phyloP scores from a whole-genome alignment of 306 rosid genomes.

The Prunus salicina region DNA sequence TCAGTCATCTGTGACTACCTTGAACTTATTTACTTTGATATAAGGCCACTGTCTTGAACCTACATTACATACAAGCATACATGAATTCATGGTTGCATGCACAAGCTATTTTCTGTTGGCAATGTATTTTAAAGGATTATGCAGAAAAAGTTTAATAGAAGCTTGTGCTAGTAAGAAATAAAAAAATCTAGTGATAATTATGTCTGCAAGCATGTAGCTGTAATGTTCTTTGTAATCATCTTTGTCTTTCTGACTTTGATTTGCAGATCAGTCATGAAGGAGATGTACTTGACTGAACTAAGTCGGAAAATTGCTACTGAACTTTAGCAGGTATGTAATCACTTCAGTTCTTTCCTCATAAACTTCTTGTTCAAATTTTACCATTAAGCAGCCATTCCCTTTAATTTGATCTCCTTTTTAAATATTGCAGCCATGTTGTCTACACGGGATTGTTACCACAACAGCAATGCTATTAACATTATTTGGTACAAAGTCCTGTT shows the following conservation, averaged over 20 bases:
- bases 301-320: slow-evolving; percentile 39
- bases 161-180: background rate
- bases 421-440: background rate
- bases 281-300: slow-evolving; percentile 47
- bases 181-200: background rate
- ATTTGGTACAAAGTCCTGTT: background rate
- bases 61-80: too few relatives aligned
- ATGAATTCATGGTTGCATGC: too few relatives aligned
- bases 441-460: background rate
- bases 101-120: too few relatives aligned
- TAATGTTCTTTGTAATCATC: background rate
- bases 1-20: background rate
- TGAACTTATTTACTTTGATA: background rate
- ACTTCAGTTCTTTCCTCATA: background rate
- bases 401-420: too few relatives aligned
- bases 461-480: background rate
- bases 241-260: slow-evolving; percentile 25
- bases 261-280: slow-evolving; percentile 73
- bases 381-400: background rate
- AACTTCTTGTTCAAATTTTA: background rate
- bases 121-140: too few relatives aligned
- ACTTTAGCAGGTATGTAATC: slow-evolving; percentile 56
- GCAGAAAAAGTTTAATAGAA: too few relatives aligned
- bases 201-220: background rate
- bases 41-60: background rate